Evolutionary conservation across 2,329 filamentous ascomycete genomes (phyloP).

Genomic region (Exophiala sp.): DNA sequence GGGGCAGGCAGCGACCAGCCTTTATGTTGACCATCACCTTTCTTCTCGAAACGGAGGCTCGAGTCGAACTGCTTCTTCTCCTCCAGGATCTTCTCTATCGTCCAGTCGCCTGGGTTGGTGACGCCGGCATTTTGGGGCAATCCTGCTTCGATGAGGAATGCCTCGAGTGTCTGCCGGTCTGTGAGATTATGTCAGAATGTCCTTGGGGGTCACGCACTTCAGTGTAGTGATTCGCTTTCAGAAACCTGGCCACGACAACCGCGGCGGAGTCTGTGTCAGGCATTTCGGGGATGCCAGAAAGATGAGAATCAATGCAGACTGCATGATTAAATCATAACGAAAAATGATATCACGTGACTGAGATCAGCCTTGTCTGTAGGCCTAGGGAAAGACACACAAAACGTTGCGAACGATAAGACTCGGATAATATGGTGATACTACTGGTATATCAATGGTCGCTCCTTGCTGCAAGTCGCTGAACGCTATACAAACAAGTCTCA

Average conservation of each 20-base stretch:
- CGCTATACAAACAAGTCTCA: no score
- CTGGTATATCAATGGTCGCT: no score
- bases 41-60: conserved; percentile 52
- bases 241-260: conserved; percentile 40
- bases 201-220: conserved; percentile 23
- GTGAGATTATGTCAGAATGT: background rate
- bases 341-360: background rate
- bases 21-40: conserved; percentile 38
- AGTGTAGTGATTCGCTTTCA: conserved; percentile 40
- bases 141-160: conserved; percentile 54
- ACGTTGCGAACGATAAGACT: no score
- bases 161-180: conserved; percentile 47
- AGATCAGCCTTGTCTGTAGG: no score
- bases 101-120: conserved; percentile 40
- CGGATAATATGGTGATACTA: no score
- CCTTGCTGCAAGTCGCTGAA: no score
- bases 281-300: conserved; percentile 17
- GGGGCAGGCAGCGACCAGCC: conserved; percentile 43
- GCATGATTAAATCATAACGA: background rate
- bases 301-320: background rate
- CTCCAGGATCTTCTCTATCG: conserved; percentile 54
- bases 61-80: conserved; percentile 56
- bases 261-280: conserved; percentile 27
- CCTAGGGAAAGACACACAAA: no score
- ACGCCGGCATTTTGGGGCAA: conserved; percentile 47